Evolutionary conservation across 1,284 basidiomycete genomes (phyloP), one percentile per base, ranked within the genome.

Genomic region (Cutaneotrichosporon daszewskae): DNA sequence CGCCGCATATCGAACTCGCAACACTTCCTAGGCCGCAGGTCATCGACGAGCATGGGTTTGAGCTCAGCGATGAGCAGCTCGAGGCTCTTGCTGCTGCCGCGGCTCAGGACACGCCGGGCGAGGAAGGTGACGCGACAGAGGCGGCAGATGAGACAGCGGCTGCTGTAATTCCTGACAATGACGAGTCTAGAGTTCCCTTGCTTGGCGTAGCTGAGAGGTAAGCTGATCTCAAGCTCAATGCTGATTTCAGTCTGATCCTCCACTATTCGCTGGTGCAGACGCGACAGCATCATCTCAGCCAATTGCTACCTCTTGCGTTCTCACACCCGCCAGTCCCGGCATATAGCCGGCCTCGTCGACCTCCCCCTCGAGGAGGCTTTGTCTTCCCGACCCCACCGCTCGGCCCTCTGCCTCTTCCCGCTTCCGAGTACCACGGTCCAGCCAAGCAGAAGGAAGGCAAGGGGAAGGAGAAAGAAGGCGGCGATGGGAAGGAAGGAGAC

Each of bases 301-400:
- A 61, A 18, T 60, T 69, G n/a, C 49, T 69, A 10, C 67, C 67
- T 2, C 61, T 58, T 33, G 55, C 64, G 20, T 69, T 69, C 54
- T 56, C 60, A 1, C 67, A 69, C 43, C 65, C 64, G 3, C 55
- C 60, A 5, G 57, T 67, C 3, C 62, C 66, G 7, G 61, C 63
- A 2, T 54, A 67, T 46, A 55, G 42, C 33, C 54, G 54, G 37
- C 66, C 63, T 17, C 52, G 66, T 18, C 51, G 60, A 24, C 57
- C 52, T 5, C 53, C 56, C 1, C 59, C 59, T 0, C 57, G 55
- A 37, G 55, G 54, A 5, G 54, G 56, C 10, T 66, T 69, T 31
- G 32, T 58, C 4, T 69, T 59, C 41, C 66, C 65, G 0, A 67
- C 65, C 0, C 63, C 63, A 2, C 49, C 57, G 2, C 48, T 58